These are phyloP conservation scores for Artomyces pyxidatus DNA, from an alignment of 768 basidiomycete genomes.

Conservation along the genomic window DNA sequence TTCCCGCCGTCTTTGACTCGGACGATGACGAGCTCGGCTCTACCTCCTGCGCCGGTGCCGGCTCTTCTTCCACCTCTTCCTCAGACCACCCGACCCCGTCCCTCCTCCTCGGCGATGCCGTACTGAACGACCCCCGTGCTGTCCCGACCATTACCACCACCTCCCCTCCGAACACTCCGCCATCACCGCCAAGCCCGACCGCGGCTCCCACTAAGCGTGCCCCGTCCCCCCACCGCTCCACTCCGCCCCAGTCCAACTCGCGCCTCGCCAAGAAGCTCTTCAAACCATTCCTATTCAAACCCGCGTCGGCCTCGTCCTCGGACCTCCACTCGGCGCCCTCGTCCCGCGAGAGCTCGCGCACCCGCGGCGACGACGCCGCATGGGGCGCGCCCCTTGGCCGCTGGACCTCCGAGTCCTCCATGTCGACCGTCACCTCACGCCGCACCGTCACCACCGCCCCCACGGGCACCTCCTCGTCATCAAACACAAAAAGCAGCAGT, in stretches of 20 bases:
- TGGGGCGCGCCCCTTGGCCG: constrained; percentile 5
- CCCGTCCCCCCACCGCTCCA: background rate
- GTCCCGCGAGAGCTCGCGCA: constrained; percentile 62
- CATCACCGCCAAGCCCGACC: background rate
- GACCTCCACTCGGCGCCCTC: constrained; percentile 17
- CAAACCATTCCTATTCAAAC: constrained; percentile 16
- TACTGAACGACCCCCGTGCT: background rate
- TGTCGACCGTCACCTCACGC: background rate
- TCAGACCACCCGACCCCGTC: constrained; percentile 11
- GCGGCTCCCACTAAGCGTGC: background rate
- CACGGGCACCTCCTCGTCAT: background rate
- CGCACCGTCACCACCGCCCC: background rate
- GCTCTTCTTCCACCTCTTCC: constrained; percentile 16
- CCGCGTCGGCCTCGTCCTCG: constrained; percentile 4
- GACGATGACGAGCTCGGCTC: too few species aligned
- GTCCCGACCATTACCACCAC: background rate
- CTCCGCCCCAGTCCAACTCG: background rate
- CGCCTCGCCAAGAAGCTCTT: constrained; percentile 3
- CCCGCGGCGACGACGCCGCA: constrained; percentile 22
- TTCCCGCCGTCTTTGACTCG: constrained; percentile 23
- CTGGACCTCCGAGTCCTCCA: constrained; percentile 1
- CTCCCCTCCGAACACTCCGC: background rate
- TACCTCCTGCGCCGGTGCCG: too few species aligned
- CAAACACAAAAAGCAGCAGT: background rate
- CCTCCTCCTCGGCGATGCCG: constrained; percentile 12